These are phyloP conservation scores for Sungouiozyma ichnusensis DNA, from an alignment of 805 yeast genomes.

Conservation along the genomic window DNA sequence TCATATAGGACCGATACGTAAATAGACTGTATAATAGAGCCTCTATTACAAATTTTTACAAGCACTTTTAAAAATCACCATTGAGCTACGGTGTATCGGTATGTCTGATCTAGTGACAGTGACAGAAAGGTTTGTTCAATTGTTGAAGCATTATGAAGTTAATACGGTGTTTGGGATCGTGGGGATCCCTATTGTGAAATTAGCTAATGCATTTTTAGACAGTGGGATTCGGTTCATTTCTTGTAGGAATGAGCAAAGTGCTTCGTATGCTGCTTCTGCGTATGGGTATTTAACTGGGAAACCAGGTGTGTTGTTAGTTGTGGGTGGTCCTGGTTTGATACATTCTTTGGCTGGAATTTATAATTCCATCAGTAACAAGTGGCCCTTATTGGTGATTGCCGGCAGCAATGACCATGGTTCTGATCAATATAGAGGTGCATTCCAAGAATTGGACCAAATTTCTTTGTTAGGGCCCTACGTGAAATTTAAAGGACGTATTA, in stretches of 20 bases:
- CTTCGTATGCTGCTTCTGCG: conserved; percentile 65
- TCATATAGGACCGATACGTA: conserved; percentile 2
- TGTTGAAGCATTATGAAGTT: conserved; percentile 41
- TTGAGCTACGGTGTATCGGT: no score
- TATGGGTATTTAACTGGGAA: conserved; percentile 55
- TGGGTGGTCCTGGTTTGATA: conserved; percentile 67
- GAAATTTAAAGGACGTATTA: conserved; percentile 38
- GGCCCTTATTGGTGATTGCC: conserved; percentile 58
- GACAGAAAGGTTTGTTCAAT: conserved; percentile 32
- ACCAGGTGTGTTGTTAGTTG: conserved; percentile 61
- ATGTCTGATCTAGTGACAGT: conserved; percentile 1
- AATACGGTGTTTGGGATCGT: conserved; percentile 57
- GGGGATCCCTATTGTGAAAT: conserved; percentile 66
- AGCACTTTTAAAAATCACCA: no score
- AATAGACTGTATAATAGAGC: conserved; percentile 1
- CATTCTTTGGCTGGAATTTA: conserved; percentile 60
- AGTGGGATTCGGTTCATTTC: conserved; percentile 46
- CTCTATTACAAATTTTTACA: background rate
- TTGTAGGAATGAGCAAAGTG: conserved; percentile 64
- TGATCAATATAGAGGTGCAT: conserved; percentile 48
- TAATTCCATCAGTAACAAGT: conserved; percentile 49
- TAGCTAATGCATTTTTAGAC: conserved; percentile 48
- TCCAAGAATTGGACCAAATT: conserved; percentile 63
- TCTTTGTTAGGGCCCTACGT: conserved; percentile 37
- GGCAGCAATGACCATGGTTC: conserved; percentile 42